phyloP scores from a whole-genome alignment of 2,329 filamentous ascomycete species.

The Clonostachys rosea region DNA sequence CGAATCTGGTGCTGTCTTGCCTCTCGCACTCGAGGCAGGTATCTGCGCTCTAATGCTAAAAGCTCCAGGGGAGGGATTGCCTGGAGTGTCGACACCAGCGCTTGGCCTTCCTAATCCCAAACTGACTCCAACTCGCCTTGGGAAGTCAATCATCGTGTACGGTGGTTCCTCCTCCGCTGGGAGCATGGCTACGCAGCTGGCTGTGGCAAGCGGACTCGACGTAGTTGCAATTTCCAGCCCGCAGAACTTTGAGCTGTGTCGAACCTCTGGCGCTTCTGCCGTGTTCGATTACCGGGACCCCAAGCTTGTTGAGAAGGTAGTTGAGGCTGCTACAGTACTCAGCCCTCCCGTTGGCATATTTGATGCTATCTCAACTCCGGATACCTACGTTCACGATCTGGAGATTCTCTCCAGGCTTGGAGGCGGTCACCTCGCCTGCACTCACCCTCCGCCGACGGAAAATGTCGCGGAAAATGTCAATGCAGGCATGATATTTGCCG shows the following conservation, averaged over 20 bases:
- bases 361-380: conserved; percentile 13
- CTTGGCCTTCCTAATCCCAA: conserved; percentile 12
- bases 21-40: conserved; percentile 16
- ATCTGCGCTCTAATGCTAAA: conserved; percentile 15
- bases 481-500: conserved; percentile 22
- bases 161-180: conserved; percentile 42
- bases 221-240: conserved; percentile 32
- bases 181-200: conserved; percentile 36
- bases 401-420: conserved; percentile 13
- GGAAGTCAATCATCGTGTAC: conserved; percentile 25
- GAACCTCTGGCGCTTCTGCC: conserved; percentile 29
- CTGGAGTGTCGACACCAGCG: conserved; percentile 17
- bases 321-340: conserved; percentile 6
- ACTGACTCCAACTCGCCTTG: conserved; percentile 1
- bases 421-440: conserved; percentile 24
- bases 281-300: conserved; percentile 31
- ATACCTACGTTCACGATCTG: conserved; percentile 12
- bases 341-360: conserved; percentile 15
- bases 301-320: conserved; percentile 18
- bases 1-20: conserved; percentile 8
- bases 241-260: conserved; percentile 31
- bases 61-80: conserved; percentile 12
- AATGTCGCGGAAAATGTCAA: conserved; percentile 20
- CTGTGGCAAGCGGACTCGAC: conserved; percentile 29
- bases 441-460: conserved; percentile 21